Evolutionary conservation across 345 rosid genomes (phyloP).

Genomic region (Populus euphratica): DNA sequence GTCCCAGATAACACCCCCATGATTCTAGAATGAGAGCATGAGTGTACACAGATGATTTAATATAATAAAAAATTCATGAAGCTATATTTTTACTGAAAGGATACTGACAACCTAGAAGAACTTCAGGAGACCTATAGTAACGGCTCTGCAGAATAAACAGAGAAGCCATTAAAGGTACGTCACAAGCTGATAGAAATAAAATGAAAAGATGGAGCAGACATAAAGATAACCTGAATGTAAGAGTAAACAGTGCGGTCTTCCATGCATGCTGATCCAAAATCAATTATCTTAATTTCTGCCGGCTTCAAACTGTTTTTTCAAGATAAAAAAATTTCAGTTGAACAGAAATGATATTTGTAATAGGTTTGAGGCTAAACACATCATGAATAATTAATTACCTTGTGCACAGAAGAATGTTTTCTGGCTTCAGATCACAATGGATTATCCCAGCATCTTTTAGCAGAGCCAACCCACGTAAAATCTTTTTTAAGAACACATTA

Average conservation of each 20-base stretch:
- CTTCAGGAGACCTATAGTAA: constrained; percentile 98
- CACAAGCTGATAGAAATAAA: constrained; percentile 16
- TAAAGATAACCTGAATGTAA: constrained; percentile 78
- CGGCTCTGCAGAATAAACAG: constrained; percentile 78
- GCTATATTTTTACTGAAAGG: constrained; percentile 36
- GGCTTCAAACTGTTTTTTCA: constrained; percentile 70
- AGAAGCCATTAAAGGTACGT: constrained; percentile 14
- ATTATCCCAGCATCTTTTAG: constrained; percentile 94
- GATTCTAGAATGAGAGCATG: background rate
- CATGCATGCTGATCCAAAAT: constrained; percentile 99
- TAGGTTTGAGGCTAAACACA: constrained; percentile 14
- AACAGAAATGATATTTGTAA: constrained; percentile 1
- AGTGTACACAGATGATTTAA: background rate
- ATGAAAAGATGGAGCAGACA: background rate
- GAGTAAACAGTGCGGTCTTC: constrained; percentile 98
- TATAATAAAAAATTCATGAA: constrained; percentile 1
- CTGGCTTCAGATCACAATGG: constrained; percentile 99
- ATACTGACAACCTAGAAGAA: constrained; percentile 98
- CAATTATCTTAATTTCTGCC: constrained; percentile 93
- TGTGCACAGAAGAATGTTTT: constrained; percentile 88
- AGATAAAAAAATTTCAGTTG: constrained; percentile 18
- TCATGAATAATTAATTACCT: constrained; percentile 51
- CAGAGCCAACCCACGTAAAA: constrained; percentile 79
- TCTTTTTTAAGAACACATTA: constrained; percentile 42
- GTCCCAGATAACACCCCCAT: constrained; percentile 9